Base-by-base conservation (phyloP, 2,329 filamentous ascomycete species). In the Cladosporium sp. region DNA sequence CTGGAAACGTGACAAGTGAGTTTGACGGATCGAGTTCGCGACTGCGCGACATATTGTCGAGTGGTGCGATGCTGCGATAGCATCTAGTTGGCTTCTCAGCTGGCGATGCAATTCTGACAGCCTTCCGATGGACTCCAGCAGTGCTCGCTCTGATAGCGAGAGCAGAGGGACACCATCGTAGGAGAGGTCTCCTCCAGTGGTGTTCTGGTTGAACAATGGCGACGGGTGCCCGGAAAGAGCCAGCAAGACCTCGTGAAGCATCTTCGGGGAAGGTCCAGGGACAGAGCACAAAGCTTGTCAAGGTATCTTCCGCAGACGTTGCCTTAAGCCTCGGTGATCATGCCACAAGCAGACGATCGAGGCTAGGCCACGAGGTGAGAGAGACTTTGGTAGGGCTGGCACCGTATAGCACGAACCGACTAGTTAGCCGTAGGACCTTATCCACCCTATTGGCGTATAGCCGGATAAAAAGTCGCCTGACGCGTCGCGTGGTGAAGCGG, bases 191-290 rank as follows among this genome's bases (percentile, higher is more conserved):
- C 19, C 34, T 5, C 17, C 28, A 55, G 40, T 20, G 75, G 68
- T 79, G 74, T 70, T 77, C 79, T 74, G 67, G 75, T 84, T 83
- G 78, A 97, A 89, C 71, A 97, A 84, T 66, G 92, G 88, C 64
- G 93, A 97, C 64, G 90, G 88, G 77, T 97, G 90, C 66, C 94
- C 93, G 69, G 92, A 95, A 75, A 97, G 87, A 74, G 92, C 93
- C 75, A 99, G 88, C 75, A 97, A 86, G 78, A 99, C 91, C 82
- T 99, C 94, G 84, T 97, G 94, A 74, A 99, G 89, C 94, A 99
- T 99, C 66, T 20, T 63, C 17, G 22, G 43, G 15, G 43, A 28
- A 60, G 49, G 28, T 12, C 15, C 43, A 47, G 43, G 22, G 37
- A 28, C 15, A 22, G 22, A n/a, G 5, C 22, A 11, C n/a, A 47